Conservation (phyloP, 106 monocot species). For the Triglochin maritima region DNA sequence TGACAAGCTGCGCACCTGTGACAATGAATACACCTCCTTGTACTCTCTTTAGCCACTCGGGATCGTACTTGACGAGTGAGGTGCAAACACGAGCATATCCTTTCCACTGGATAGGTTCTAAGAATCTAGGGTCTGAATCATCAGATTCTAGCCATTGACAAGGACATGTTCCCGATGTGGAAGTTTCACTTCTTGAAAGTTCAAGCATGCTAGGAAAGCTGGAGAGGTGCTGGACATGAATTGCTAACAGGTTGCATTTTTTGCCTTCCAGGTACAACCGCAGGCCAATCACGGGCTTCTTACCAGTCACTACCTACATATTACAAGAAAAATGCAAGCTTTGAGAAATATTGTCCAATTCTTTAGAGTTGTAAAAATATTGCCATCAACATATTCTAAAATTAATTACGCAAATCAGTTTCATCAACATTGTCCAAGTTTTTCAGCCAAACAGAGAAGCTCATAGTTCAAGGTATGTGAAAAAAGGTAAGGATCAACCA, state of each 20-base stretch:
- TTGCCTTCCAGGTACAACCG: constrained; percentile 78
- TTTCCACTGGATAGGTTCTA: constrained; percentile 77
- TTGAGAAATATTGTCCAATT: neutral
- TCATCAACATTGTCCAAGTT: too few relatives aligned
- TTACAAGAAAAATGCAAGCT: neutral
- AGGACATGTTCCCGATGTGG: constrained; percentile 9
- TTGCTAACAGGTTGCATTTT: constrained; percentile 73
- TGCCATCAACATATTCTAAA: too few relatives aligned
- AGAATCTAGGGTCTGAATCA: constrained; percentile 35
- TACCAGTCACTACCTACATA: constrained; percentile 44
- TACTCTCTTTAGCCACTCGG: constrained; percentile 51
- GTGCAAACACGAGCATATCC: constrained; percentile 61
- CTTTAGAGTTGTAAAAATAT: too few relatives aligned
- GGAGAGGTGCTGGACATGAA: constrained; percentile 86
- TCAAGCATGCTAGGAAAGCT: constrained; percentile 65
- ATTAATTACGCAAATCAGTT: too few relatives aligned
- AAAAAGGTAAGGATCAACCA: neutral
- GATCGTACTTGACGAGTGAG: constrained; percentile 44
- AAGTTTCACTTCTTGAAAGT: neutral
- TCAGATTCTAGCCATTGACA: constrained; percentile 61
- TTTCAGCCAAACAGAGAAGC: too few relatives aligned
- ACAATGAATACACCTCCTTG: constrained; percentile 72
- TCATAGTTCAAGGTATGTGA: too few relatives aligned
- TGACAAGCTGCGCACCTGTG: constrained; percentile 71
- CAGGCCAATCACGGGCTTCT: constrained; percentile 64